Conservation (phyloP, 768 basidiomycete genomes). For the Solioccasus polychromus region DNA sequence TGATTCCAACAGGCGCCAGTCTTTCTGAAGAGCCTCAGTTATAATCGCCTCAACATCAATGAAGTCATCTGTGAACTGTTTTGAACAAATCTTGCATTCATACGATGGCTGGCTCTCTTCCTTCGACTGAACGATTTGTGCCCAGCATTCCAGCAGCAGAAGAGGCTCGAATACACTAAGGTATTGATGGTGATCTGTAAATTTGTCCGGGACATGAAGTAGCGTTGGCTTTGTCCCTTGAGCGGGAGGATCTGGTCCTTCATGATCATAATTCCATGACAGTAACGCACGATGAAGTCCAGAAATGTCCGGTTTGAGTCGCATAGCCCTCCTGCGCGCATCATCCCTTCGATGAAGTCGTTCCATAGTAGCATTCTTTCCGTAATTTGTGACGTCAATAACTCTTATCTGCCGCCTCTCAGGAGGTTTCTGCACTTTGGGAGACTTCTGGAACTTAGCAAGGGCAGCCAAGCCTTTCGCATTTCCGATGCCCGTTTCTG, state of each 20-base stretch:
- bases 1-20: constrained; percentile 76
- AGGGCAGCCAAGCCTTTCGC: constrained; percentile 51
- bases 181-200: constrained; percentile 66
- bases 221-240: constrained; percentile 32
- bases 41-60: constrained; percentile 74
- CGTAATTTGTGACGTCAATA: constrained; percentile 47
- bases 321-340: constrained; percentile 55
- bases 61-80: constrained; percentile 78
- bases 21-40: constrained; percentile 53
- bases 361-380: constrained; percentile 44
- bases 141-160: constrained; percentile 87
- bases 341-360: constrained; percentile 57
- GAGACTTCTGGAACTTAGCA: constrained; percentile 57
- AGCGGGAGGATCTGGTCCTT: constrained; percentile 61
- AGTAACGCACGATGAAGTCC: constrained; percentile 74
- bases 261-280: constrained; percentile 82
- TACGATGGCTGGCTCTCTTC: constrained; percentile 55
- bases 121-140: constrained; percentile 77
- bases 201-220: constrained; percentile 58
- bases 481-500: constrained; percentile 40
- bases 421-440: constrained; percentile 52
- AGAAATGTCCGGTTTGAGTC: constrained; percentile 81
- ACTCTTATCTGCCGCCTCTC: constrained; percentile 65
- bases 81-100: constrained; percentile 62
- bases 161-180: constrained; percentile 78